Evolutionary conservation across 345 rosid species (phyloP).

Genomic region (Eutrema yunnanense): DNA sequence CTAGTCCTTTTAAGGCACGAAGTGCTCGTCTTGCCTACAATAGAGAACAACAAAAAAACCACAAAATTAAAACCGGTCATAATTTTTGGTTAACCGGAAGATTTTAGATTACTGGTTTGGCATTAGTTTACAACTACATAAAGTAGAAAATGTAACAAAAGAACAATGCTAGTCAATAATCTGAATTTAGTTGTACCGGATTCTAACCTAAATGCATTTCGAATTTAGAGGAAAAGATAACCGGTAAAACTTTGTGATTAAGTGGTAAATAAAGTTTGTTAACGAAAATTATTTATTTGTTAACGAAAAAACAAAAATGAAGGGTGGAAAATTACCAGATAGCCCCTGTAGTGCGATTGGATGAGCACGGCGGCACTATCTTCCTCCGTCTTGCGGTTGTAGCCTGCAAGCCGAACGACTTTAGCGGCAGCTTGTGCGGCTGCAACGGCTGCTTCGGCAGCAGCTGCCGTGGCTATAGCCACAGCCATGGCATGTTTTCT

Average conservation of each 20-base stretch:
- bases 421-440: constrained; percentile 97
- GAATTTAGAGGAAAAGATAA: not conserved
- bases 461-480: constrained; percentile 90
- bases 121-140: not conserved
- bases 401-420: constrained; percentile 84
- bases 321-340: constrained; percentile 43
- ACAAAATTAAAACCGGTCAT: not conserved
- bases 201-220: not conserved
- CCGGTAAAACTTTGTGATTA: not conserved
- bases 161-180: not conserved
- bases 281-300: not conserved
- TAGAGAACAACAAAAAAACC: too few relatives aligned
- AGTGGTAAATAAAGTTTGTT: not conserved
- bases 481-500: constrained; percentile 79
- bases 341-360: constrained; percentile 82
- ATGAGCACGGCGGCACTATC: constrained; percentile 85
- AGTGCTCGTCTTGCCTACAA: constrained; percentile 86
- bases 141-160: too few relatives aligned
- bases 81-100: not conserved
- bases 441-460: constrained; percentile 89
- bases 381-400: constrained; percentile 67
- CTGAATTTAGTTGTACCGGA: not conserved
- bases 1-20: constrained; percentile 86
- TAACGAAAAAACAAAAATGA: not conserved
- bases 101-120: not conserved